phyloP scores from a whole-genome alignment of 148 eudicot species.

The Nyssa sinensis region DNA sequence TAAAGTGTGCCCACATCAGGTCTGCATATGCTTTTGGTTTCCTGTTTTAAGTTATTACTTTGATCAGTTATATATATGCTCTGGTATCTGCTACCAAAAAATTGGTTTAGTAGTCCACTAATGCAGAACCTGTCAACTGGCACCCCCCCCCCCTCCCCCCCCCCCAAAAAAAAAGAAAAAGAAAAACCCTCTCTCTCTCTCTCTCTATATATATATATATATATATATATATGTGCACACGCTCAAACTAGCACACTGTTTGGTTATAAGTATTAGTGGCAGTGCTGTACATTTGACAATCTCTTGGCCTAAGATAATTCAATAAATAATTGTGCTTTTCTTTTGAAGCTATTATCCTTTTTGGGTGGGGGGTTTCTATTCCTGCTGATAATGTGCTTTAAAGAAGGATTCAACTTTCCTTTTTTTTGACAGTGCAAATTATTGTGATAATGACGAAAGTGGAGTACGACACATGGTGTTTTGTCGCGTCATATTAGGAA shows the following conservation, averaged over 20 bases:
- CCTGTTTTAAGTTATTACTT: too few relatives aligned
- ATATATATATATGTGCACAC: too few relatives aligned
- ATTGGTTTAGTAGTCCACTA: too few relatives aligned
- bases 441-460: conserved; percentile 42
- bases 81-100: too few relatives aligned
- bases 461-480: conserved; percentile 35
- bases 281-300: not conserved
- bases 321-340: not conserved
- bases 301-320: not conserved
- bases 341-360: not conserved
- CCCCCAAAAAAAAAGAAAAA: too few relatives aligned
- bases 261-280: not conserved
- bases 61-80: too few relatives aligned
- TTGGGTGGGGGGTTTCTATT: too few relatives aligned
- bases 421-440: conserved; percentile 25
- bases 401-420: not conserved
- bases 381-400: not conserved
- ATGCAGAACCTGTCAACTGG: too few relatives aligned
- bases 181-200: not conserved
- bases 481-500: conserved; percentile 42
- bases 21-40: not conserved
- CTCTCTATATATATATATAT: too few relatives aligned
- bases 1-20: conserved; percentile 27
- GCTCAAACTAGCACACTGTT: too few relatives aligned
- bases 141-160: too few relatives aligned